Evolutionary conservation across 345 rosid species (phyloP), one percentile per base, ranked within the genome.

Genomic region (Populus nigra): DNA sequence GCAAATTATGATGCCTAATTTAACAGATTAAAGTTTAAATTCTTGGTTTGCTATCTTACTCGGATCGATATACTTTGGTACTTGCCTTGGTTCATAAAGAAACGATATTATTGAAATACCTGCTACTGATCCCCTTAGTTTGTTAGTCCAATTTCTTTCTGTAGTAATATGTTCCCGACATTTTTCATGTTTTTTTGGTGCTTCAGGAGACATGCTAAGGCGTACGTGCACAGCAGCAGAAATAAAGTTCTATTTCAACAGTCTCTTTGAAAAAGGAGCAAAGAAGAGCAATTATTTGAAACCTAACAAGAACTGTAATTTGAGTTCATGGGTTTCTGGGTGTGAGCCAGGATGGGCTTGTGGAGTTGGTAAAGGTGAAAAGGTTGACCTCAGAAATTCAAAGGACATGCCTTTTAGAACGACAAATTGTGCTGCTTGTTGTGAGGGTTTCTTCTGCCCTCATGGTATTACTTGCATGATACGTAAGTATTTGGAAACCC

Each of bases 321-420:
- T 96, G 82, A 82, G 91, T 15, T 86, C 97, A 9, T 94, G 99
- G 99, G 86, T 89, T 77, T 72, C 90, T 65, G 99, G 99, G n/a
- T 94, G 99, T 72, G 99, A 96, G 82, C 95, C 99, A 65, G 99
- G 98, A 72, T 96, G 99, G 99, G 94, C 92, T 80, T 96, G 99
- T 79, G 85, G 88, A 20, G 89, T 82, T 36, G 85, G 77, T 70
- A 68, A 74, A 20, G 84, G 81, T 8, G 45, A 75, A 0, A 90
- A 89, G 73, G 83, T 89, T 66, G 87, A 92, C 76, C 84, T 89
- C 18, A 84, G 81, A 79, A 84, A 95, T 77, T 77, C 88, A 10
- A 88, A 87, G 73, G 88, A 68, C 50, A 84, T 91, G 18, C 98
- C 97, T 67, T 59, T 41, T 22, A 87, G 98, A 81, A 84, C 88